Percentiles rank a stretch among this genome's conserved stretches.
Conservation (phyloP, 305 asterid species). For the Coffea humblotiana region DNA sequence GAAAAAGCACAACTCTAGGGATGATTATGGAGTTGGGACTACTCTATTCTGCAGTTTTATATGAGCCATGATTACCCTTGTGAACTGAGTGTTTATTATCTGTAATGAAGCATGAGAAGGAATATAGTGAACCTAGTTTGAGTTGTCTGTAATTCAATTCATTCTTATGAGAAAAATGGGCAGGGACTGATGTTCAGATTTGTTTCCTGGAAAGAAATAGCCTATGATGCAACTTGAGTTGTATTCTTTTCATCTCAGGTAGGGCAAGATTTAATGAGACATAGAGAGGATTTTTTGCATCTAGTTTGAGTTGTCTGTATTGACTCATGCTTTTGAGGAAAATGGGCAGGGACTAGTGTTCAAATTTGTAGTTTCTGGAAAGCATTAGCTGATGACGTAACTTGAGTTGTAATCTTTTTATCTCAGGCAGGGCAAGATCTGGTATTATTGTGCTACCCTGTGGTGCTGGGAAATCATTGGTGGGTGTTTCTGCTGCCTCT, state of each 20-base stretch:
- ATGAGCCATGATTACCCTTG: neutral
- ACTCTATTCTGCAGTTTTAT: neutral
- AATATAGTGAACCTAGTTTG: neutral
- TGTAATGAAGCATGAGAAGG: neutral
- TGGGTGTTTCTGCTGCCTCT: slow-evolving; percentile 97
- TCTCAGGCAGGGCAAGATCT: slow-evolving; percentile 92
- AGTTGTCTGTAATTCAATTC: neutral
- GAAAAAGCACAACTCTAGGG: neutral
- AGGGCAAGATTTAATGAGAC: slow-evolving; percentile 66
- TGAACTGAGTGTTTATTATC: neutral
- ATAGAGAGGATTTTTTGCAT: neutral
- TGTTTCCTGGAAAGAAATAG: neutral
- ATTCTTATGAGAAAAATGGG: neutral
- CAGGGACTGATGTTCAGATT: neutral
- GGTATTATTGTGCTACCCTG: slow-evolving; percentile 98
- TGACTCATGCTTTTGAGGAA: neutral
- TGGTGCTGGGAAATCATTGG: slow-evolving; percentile 99
- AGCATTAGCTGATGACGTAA: neutral
- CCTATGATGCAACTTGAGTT: neutral
- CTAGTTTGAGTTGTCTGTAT: neutral
- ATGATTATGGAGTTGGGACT: neutral
- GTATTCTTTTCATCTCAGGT: slow-evolving; percentile 42
- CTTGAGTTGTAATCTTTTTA: neutral
- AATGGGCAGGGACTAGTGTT: neutral
- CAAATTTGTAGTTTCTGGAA: neutral